These are phyloP conservation scores for Mycena vulgaris DNA, from an alignment of 768 basidiomycete genomes.

Conservation along the genomic window DNA sequence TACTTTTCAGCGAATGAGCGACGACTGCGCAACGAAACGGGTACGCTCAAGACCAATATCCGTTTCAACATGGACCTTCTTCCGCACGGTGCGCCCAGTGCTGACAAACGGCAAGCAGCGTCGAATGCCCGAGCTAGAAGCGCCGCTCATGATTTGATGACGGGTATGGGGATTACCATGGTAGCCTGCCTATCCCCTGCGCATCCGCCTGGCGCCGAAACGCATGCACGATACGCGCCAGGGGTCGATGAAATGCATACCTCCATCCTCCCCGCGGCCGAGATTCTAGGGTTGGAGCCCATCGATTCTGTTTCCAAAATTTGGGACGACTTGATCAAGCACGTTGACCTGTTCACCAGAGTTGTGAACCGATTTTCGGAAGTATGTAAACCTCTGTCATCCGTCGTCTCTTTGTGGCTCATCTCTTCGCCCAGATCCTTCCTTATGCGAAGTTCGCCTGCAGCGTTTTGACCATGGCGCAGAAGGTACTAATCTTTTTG, in stretches of 20 bases:
- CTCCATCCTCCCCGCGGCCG: not conserved
- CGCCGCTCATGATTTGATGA: not conserved
- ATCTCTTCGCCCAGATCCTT: slow-evolving; percentile 4
- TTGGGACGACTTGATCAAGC: slow-evolving; percentile 2
- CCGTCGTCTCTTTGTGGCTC: not conserved
- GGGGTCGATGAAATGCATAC: not conserved
- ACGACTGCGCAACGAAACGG: not conserved
- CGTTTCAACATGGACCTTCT: slow-evolving; percentile 16
- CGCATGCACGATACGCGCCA: not conserved
- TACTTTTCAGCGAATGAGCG: not conserved
- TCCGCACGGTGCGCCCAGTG: not conserved
- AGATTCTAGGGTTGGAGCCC: slow-evolving; percentile 1
- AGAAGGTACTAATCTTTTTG: slow-evolving; percentile 9
- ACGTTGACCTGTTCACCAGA: slow-evolving; percentile 4
- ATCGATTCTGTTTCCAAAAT: not conserved
- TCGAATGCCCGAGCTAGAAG: not conserved
- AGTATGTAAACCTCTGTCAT: not conserved
- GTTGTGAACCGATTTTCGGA: slow-evolving; percentile 16
- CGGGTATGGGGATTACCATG: not conserved
- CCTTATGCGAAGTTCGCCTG: slow-evolving; percentile 25
- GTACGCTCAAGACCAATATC: not conserved
- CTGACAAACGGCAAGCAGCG: not conserved
- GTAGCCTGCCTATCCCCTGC: not conserved
- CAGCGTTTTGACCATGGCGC: slow-evolving; percentile 21
- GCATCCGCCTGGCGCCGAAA: not conserved